Base-by-base conservation (phyloP, 208 protist genomes). In the Acanthamoeba lenticulata region DNA sequence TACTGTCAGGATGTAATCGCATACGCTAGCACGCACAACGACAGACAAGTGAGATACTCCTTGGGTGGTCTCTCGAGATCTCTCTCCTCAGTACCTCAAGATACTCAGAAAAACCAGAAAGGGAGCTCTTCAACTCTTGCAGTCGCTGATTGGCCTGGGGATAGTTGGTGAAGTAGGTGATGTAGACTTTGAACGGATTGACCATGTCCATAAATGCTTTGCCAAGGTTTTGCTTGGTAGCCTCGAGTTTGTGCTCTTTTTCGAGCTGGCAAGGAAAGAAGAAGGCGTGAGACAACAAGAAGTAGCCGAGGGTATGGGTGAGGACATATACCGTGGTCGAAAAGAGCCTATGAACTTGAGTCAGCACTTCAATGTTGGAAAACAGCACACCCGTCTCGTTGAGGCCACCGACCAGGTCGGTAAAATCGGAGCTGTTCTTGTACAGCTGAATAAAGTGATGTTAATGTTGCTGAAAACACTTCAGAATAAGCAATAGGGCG, bases 131-230 rank as follows among this genome's bases (percentile, higher is more conserved):
- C 3, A 79, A 19, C 69, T 79, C 69, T 9, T n/a, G 69, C 69
- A 79, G 19, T 32, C 69, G 27, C 69, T 79, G 69, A 24, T 36
- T 38, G 2, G 69, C 69, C 38, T 40, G 38, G 69, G 69, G 69
- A 19, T 79, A 45, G 40, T 79, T 79, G 36, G 69, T 47, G 24
- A 40, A 79, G 40, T 79, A 79, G 38, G 69, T 79, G 69, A 79
- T 79, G 69, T 79, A 79, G 21, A 79, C 69, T 36, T 79, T 79
- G 34, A 79, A 45, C 13, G 69, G 38, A 29, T 45, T 79, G 19
- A 45, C 69, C 38, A 79, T 40, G 19, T 79, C 38, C 5, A 81
- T 9, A 21, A 81, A 81, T 24, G 34, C 38, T 9, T 11, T 19
- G 15, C 69, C 69, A 7, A 81, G 17, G 69, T 81, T 81, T 36